Conservation (phyloP, 2,329 filamentous ascomycete species). For the Neonectria sp. region DNA sequence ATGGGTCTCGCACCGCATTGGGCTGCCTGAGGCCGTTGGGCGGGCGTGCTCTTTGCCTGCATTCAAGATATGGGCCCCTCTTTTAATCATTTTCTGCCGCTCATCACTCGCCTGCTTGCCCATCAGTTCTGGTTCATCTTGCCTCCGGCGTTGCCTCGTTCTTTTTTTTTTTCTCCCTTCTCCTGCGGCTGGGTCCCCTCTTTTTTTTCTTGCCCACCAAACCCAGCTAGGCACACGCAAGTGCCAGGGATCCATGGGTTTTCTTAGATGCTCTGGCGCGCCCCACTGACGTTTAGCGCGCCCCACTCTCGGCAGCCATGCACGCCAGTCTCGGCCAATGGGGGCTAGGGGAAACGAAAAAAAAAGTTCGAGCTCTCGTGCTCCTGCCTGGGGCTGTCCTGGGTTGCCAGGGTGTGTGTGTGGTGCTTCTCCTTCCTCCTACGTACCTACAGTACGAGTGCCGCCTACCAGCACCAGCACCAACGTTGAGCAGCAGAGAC, state of each 20-base stretch:
- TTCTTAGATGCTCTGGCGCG: conserved; percentile 35
- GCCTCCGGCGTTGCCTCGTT: conserved; percentile 24
- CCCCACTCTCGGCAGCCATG: conserved; percentile 55
- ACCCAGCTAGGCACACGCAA: conserved; percentile 4
- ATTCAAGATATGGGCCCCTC: conserved; percentile 17
- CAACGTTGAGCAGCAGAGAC: conserved; percentile 12
- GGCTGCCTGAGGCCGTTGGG: conserved; percentile 31
- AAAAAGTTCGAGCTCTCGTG: conserved; percentile 57
- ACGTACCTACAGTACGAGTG: neutral
- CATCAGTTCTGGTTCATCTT: conserved; percentile 1
- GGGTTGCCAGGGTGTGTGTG: conserved; percentile 15
- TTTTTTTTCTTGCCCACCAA: conserved; percentile 6
- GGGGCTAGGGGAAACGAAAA: conserved; percentile 50
- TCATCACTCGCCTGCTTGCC: neutral
- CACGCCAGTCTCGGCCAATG: conserved; percentile 53
- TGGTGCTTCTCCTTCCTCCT: conserved; percentile 25
- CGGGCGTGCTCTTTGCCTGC: conserved; percentile 30
- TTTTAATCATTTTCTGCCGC: conserved; percentile 4
- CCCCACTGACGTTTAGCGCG: conserved; percentile 52
- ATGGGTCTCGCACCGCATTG: conserved; percentile 17
- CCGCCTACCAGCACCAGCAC: neutral
- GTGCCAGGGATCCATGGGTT: conserved; percentile 33
- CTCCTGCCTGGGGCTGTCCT: conserved; percentile 42
- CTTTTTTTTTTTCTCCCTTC: conserved; percentile 22
- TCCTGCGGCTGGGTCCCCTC: conserved; percentile 37